Evolutionary conservation across 1,139 yeast species (phyloP), one percentile per base, ranked within the genome.

Genomic region (Torulaspora pretoriensis): DNA sequence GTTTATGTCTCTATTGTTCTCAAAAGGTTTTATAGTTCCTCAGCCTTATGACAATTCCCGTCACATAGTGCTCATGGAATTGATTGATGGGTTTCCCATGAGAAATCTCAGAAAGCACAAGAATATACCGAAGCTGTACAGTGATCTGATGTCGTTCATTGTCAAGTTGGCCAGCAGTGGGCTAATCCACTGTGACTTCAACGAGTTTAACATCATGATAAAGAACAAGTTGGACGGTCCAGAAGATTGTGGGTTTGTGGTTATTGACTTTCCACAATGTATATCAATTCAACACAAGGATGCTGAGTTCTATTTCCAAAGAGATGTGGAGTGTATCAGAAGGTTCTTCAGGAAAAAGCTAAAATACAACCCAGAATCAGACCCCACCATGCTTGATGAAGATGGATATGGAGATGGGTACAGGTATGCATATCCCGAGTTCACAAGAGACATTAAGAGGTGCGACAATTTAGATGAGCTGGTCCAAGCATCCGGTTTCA

Each of bases 251-350:
- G 86, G 81, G 36, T 87, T 89, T 56, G 83, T 89, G 19, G 96
- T 92, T 22, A 92, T 92, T 57, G 99, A 92, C 74, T 92, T 92
- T 72, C 99, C 99, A 4, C 99, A 92, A 68, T 90, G 97, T 80
- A 86, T 92, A 17, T 87, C 96, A 13, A 86, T 86, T 35, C 90
- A 86, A 55, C 99, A 92, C 63, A 74, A 72, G 2, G 96, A 92
- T 61, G 97, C 98, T 9, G 82, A 82, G 53, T 76, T 75, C 47
- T 90, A 87, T 64, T 92, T 92, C 64, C 81, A 86, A 55, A 77
- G 98, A 68, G 99, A 92, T 68, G 95, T 92, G 19, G 84, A 87
- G 48, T 90, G 97, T 61, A 81, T 92, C 48, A 74, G 89, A 51
- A 75, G 81, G 39, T 94, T 90, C 60, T 92, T 92, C 68, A 81